Percentiles rank a stretch among this genome's conserved stretches.
Conservation (phyloP, 2,329 filamentous ascomycete genomes). For the Ambrosiella xylebori region DNA sequence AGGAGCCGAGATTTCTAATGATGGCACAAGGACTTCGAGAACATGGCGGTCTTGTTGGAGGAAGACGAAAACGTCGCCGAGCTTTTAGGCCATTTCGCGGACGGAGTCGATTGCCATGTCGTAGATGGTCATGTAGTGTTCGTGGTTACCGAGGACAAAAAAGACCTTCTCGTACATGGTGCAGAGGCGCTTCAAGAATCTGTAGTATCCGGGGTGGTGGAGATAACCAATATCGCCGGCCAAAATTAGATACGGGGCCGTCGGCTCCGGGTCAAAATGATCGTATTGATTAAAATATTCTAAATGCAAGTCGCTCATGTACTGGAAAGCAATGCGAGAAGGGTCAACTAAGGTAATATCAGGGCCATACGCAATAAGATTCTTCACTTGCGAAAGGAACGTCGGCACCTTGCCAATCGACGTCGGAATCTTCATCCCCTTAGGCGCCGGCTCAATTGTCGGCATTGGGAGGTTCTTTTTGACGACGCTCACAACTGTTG, state of each 20-base stretch:
- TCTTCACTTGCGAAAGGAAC: neutral
- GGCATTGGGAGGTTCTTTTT: neutral
- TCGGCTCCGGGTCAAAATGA: conserved; percentile 24
- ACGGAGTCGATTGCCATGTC: conserved; percentile 23
- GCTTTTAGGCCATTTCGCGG: conserved; percentile 22
- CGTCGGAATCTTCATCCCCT: neutral
- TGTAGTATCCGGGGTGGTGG: neutral
- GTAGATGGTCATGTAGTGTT: conserved; percentile 31
- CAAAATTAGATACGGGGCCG: conserved; percentile 28
- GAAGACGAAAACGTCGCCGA: conserved; percentile 25
- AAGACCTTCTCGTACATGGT: conserved; percentile 27
- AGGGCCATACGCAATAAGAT: neutral
- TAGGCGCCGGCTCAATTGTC: no score
- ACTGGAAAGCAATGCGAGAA: conserved; percentile 5
- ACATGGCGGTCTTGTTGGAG: conserved; percentile 25
- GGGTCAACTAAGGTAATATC: conserved; percentile 5
- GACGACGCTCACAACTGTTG: no score
- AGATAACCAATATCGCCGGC: conserved; percentile 32
- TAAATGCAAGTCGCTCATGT: conserved; percentile 33
- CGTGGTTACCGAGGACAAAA: conserved; percentile 35
- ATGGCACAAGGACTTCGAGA: conserved; percentile 17
- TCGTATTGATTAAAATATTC: conserved; percentile 28
- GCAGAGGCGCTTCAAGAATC: conserved; percentile 19
- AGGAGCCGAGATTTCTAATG: neutral
- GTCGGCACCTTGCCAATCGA: neutral